phyloP scores from a whole-genome alignment of 2,329 filamentous ascomycete genomes.

The Fusarium sp. region DNA sequence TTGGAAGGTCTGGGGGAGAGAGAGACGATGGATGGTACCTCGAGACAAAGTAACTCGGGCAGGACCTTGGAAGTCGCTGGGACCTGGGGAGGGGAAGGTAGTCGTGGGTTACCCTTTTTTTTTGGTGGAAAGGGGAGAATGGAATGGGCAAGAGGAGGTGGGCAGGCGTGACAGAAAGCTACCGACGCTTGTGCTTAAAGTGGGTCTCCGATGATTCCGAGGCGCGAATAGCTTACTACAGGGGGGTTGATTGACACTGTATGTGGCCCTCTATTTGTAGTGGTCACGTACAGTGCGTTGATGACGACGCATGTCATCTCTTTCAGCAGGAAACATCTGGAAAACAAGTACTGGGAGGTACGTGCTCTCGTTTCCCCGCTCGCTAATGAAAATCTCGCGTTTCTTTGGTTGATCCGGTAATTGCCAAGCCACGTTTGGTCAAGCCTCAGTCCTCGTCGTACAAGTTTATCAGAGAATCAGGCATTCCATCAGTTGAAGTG shows the following conservation, averaged over 20 bases:
- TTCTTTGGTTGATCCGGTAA: slow-evolving; percentile 24
- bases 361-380: slow-evolving; percentile 26
- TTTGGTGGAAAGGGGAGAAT: slow-evolving; percentile 48
- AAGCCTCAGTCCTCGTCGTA: slow-evolving; percentile 23
- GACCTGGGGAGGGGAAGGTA: slow-evolving; percentile 47
- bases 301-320: slow-evolving; percentile 1
- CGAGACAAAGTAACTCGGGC: slow-evolving; percentile 54
- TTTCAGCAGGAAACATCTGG: slow-evolving; percentile 29
- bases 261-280: accelerated
- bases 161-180: slow-evolving; percentile 45
- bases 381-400: slow-evolving; percentile 9
- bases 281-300: background rate
- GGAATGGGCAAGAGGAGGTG: slow-evolving; percentile 45
- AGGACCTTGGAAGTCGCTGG: slow-evolving; percentile 47
- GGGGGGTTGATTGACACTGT: background rate
- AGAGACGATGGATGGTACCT: slow-evolving; percentile 52
- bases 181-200: slow-evolving; percentile 34
- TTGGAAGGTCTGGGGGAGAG: slow-evolving; percentile 42
- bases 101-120: slow-evolving; percentile 50
- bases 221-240: background rate
- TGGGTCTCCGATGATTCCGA: slow-evolving; percentile 20
- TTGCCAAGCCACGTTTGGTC: slow-evolving; percentile 34
- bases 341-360: slow-evolving; percentile 41
- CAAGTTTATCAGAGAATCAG: slow-evolving; percentile 19
- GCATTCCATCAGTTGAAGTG: slow-evolving; percentile 10